Evolutionary conservation across 192 early-diverging fungal genomes (phyloP).

Genomic region (Entomortierella parvispora): DNA sequence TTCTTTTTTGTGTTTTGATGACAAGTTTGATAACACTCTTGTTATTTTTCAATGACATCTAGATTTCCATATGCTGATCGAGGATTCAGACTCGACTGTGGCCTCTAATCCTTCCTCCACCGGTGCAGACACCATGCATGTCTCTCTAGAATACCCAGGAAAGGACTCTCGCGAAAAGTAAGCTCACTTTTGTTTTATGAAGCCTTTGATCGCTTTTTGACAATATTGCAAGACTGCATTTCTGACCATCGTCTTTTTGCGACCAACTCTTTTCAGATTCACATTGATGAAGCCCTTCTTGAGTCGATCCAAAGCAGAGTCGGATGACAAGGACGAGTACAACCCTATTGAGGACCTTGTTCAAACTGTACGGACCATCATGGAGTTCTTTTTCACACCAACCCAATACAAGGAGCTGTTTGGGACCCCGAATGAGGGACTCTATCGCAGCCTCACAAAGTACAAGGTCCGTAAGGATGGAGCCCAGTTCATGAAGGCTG

Average conservation of each 20-base stretch:
- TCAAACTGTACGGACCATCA: slow-evolving; percentile 73
- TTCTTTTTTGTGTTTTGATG: no score
- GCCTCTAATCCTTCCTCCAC: slow-evolving; percentile 46
- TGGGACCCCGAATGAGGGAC: slow-evolving; percentile 72
- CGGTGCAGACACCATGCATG: slow-evolving; percentile 43
- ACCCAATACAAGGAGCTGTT: slow-evolving; percentile 59
- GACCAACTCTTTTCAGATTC: slow-evolving; percentile 34
- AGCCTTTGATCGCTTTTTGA: no score
- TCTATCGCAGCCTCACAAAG: slow-evolving; percentile 80
- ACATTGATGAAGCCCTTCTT: slow-evolving; percentile 59
- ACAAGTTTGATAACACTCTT: background rate
- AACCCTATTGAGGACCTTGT: slow-evolving; percentile 87
- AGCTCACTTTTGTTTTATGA: background rate
- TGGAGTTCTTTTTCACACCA: slow-evolving; percentile 65
- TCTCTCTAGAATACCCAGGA: slow-evolving; percentile 53
- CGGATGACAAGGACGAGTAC: slow-evolving; percentile 77
- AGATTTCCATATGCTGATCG: slow-evolving; percentile 47
- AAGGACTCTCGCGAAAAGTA: slow-evolving; percentile 54
- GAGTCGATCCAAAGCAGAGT: slow-evolving; percentile 49
- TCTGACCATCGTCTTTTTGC: no score
- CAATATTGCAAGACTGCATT: no score
- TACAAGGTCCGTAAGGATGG: slow-evolving; percentile 77
- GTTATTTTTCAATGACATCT: background rate
- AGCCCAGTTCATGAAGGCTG: slow-evolving; percentile 71
- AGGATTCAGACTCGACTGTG: slow-evolving; percentile 53